These are phyloP conservation scores for Volvox carteri DNA, from an alignment of 163 green algal species.

Conservation along the genomic window DNA sequence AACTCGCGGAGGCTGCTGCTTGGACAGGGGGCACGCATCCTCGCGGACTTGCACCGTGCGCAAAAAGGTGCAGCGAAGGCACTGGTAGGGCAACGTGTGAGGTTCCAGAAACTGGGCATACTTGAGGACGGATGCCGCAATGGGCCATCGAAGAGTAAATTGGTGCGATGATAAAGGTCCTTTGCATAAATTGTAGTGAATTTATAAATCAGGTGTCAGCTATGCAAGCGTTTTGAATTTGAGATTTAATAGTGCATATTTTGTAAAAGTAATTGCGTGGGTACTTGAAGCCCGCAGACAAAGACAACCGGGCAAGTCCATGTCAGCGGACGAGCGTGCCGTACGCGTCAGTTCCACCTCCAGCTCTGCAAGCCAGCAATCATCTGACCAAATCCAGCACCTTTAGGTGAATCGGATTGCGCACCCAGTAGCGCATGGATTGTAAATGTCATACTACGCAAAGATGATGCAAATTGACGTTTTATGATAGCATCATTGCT, in stretches of 20 bases:
- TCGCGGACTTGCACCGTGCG: background rate
- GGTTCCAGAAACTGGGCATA: background rate
- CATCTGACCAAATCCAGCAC: background rate
- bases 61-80: background rate
- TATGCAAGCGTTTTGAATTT: no score
- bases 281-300: no score
- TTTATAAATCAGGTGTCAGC: no score
- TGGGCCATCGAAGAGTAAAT: background rate
- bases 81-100: background rate
- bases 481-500: no score
- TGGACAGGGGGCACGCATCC: background rate
- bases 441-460: no score
- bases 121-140: background rate
- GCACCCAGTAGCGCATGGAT: background rate
- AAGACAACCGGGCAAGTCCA: background rate
- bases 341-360: background rate
- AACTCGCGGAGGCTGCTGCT: constrained; percentile 16
- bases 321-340: background rate
- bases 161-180: no score
- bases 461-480: no score
- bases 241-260: no score
- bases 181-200: no score
- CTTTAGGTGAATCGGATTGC: background rate
- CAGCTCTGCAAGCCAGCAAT: background rate
- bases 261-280: no score